A percentile compares a stretch with the other conserved stretches of the same genome.
These are phyloP conservation scores for Aspergillus sp. DNA, from an alignment of 2,329 filamentous ascomycete genomes.

Conservation along the genomic window DNA sequence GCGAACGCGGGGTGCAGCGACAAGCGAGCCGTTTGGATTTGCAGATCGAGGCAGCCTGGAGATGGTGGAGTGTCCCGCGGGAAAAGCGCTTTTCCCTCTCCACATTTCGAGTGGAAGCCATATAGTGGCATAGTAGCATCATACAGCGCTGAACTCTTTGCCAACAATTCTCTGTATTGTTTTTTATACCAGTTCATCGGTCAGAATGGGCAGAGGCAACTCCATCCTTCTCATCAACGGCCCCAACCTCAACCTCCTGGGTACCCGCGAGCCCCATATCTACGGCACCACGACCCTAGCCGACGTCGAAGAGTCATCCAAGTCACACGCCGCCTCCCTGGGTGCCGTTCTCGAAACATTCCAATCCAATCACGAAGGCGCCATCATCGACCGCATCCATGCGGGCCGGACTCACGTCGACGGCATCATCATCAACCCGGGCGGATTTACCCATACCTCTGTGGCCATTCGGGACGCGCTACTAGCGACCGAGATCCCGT, in stretches of 20 bases:
- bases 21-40: neutral
- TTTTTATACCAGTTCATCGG: no score
- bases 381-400: slow-evolving; percentile 64
- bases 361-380: slow-evolving; percentile 72
- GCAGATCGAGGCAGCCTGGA: no score
- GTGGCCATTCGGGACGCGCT: slow-evolving; percentile 68
- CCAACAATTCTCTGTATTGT: no score
- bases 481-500: slow-evolving; percentile 58
- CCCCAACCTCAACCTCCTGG: slow-evolving; percentile 74
- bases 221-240: slow-evolving; percentile 66
- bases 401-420: slow-evolving; percentile 51
- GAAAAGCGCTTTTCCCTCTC: neutral
- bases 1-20: neutral
- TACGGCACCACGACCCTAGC: slow-evolving; percentile 62
- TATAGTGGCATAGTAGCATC: no score
- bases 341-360: slow-evolving; percentile 48
- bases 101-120: no score
- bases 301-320: slow-evolving; percentile 47
- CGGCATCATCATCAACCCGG: slow-evolving; percentile 62
- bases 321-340: slow-evolving; percentile 42
- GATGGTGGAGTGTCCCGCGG: no score
- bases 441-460: slow-evolving; percentile 65
- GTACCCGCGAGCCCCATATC: slow-evolving; percentile 61
- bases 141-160: no score
- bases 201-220: slow-evolving; percentile 24